These are phyloP conservation scores for Sphagnum tenellum DNA, from an alignment of 225 moss, liverwort and hornwort species.

Conservation along the genomic window DNA sequence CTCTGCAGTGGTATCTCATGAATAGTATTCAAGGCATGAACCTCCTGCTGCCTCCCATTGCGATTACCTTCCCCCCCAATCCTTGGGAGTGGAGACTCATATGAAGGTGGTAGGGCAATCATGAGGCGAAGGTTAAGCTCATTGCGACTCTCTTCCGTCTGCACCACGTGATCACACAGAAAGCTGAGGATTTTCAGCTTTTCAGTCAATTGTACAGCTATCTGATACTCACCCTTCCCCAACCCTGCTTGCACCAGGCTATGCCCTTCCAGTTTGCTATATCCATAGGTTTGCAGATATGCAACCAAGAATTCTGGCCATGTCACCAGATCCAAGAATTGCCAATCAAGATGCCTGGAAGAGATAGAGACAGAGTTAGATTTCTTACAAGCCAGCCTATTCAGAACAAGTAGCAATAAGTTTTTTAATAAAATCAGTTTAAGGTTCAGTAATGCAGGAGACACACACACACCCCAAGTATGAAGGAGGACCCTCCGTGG, in stretches of 20 bases:
- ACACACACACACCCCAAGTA: slow-evolving; percentile 29
- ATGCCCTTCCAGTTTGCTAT: slow-evolving; percentile 35
- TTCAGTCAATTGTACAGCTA: slow-evolving; percentile 39
- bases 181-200: slow-evolving; percentile 80
- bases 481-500: slow-evolving; percentile 19
- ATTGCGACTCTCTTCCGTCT: slow-evolving; percentile 74
- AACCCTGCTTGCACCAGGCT: slow-evolving; percentile 46
- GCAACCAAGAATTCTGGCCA: slow-evolving; percentile 81
- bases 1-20: slow-evolving; percentile 39
- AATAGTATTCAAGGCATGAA: slow-evolving; percentile 23
- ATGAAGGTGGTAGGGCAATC: slow-evolving; percentile 35
- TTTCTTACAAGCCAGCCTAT: too few relatives aligned
- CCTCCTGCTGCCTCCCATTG: slow-evolving; percentile 41
- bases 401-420: too few relatives aligned
- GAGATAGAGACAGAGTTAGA: too few relatives aligned
- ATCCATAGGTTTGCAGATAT: slow-evolving; percentile 73
- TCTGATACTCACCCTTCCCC: slow-evolving; percentile 56
- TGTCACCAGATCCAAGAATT: slow-evolving; percentile 68
- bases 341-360: slow-evolving; percentile 80
- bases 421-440: too few relatives aligned
- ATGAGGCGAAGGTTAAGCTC: slow-evolving; percentile 76
- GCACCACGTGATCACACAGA: slow-evolving; percentile 80
- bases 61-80: slow-evolving; percentile 27
- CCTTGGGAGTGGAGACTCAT: slow-evolving; percentile 24
- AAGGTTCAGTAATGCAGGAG: too few relatives aligned